Percentiles rank a stretch among this genome's conserved stretches.
Evolutionary conservation across 768 basidiomycete species (phyloP).

Genomic region (Kwoniella dejecticola): DNA sequence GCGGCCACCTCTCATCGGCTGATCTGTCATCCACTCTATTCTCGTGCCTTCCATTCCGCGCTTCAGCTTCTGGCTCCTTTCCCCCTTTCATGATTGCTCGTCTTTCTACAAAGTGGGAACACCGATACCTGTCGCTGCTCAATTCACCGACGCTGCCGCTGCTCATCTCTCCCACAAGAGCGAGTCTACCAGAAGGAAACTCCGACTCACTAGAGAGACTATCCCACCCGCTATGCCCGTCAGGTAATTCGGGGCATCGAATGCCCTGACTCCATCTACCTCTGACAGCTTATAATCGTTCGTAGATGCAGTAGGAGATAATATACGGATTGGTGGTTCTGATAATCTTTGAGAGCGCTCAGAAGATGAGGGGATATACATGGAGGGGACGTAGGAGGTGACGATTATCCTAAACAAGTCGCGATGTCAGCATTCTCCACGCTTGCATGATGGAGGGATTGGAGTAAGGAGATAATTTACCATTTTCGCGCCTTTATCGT

Average conservation of each 20-base stretch:
- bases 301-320: background rate
- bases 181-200: background rate
- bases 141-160: no score
- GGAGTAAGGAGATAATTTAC: background rate
- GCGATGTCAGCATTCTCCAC: no score
- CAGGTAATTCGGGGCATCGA: conserved; percentile 38
- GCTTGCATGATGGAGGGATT: conserved; percentile 3
- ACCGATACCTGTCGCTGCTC: no score
- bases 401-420: conserved; percentile 10
- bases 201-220: conserved; percentile 29
- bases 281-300: background rate
- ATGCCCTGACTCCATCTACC: background rate
- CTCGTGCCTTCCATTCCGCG: no score
- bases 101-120: no score
- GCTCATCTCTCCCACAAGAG: no score
- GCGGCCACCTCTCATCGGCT: no score
- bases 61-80: no score
- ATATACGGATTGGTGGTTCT: conserved; percentile 21
- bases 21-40: no score
- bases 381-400: conserved; percentile 35
- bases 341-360: background rate
- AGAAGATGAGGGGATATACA: conserved; percentile 33
- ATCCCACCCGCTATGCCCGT: conserved; percentile 42
- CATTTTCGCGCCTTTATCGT: conserved; percentile 16
- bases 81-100: no score